phyloP scores from a whole-genome alignment of 2,329 filamentous ascomycete species.

The Aspergillus amoenus region DNA sequence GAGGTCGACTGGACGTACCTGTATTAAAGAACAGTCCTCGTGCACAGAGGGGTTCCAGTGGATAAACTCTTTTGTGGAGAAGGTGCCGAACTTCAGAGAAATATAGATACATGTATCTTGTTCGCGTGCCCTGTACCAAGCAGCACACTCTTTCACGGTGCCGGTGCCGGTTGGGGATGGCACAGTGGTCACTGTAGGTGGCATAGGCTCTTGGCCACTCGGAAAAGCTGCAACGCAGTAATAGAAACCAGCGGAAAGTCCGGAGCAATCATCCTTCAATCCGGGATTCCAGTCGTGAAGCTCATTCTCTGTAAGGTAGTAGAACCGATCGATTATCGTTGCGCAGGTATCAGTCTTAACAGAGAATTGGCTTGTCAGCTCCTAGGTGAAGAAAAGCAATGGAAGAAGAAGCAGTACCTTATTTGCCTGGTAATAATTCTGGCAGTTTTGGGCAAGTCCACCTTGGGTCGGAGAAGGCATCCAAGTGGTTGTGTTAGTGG shows the following conservation, averaged over 20 bases:
- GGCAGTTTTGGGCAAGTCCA: neutral
- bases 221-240: constrained; percentile 16
- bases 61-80: constrained; percentile 8
- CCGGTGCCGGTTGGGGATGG: neutral
- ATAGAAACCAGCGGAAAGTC: constrained; percentile 6
- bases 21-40: neutral
- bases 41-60: constrained; percentile 9
- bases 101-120: constrained; percentile 14
- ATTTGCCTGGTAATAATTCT: constrained; percentile 7
- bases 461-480: constrained; percentile 8
- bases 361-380: neutral
- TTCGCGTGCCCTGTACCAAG: constrained; percentile 3
- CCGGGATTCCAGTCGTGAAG: constrained; percentile 14
- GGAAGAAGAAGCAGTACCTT: neutral
- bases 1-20: neutral
- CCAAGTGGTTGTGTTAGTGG: neutral
- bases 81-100: constrained; percentile 7
- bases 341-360: constrained; percentile 11
- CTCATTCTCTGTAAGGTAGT: neutral
- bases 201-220: neutral
- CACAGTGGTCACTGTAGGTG: constrained; percentile 5
- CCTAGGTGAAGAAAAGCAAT: neutral
- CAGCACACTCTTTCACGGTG: constrained; percentile 7
- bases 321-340: constrained; percentile 3
- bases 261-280: constrained; percentile 9